Base-by-base conservation (phyloP, 345 rosid species). In the Rhizophora mangle region DNA sequence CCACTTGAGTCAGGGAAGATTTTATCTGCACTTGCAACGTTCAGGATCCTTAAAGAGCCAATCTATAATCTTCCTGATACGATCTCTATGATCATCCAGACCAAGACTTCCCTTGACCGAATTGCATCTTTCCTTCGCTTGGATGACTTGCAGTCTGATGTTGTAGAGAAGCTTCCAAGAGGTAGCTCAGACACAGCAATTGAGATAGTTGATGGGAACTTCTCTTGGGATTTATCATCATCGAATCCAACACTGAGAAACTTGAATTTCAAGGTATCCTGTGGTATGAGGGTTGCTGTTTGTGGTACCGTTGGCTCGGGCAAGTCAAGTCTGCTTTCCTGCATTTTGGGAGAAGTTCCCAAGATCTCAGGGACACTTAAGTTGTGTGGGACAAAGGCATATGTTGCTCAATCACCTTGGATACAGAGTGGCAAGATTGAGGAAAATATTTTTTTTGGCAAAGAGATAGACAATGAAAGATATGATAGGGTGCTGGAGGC, bases 401-500 rank as follows among this genome's bases (percentile, higher is more conserved):
- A 81, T 34, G 82, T 81, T 57, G 60, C 78, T 1, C 82, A 78
- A 63, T 74, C 80, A 37, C 70, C 84, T 6, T 81, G 80, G 84
- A 72, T 78, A 15, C 80, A 68, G 65, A 78, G 73, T 62, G 77
- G 77, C 4, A 81, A 62, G 24, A 78, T 81, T 61, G 76, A 78
- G 60, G 79, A 81, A 26, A 81, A 81, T 34, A 68, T 78, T 61
- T 68, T 78, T 60, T 75, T 81, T 72, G 82, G 82, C 16, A 63
- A 72, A 62, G 47, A 46, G 61, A 74, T 72, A 69, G 60, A 78
- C 49, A 70, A 43, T 55, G 77, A 67, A 63, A 75, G 34, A 34
- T 78, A 78, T 60, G 72, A 78, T 1, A 70, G 64, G 29, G 56
- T 81, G 27, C 60, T 81, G 15, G 76, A 81, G 54, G 80, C 74